Conservation (phyloP, 768 basidiomycete species). For the Amanita molliuscula region DNA sequence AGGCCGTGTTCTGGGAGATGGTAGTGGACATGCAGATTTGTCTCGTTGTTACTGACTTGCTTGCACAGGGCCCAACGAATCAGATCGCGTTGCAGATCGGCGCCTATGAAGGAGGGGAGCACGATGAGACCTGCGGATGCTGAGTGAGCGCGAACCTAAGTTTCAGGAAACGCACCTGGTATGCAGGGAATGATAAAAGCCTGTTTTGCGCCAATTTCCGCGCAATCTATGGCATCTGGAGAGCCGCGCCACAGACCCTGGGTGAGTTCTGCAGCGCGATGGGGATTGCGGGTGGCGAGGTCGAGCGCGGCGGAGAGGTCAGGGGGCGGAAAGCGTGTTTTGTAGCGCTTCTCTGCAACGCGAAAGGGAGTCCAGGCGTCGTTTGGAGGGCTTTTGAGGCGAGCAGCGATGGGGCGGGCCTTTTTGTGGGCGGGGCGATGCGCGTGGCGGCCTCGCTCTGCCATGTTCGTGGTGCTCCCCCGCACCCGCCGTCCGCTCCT, state of each 20-base stretch:
- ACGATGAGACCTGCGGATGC: constrained; percentile 63
- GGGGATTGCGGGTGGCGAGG: constrained; percentile 36
- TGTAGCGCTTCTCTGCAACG: constrained; percentile 71
- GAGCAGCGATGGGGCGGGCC: constrained; percentile 44
- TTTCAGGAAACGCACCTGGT: constrained; percentile 35
- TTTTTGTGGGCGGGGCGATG: constrained; percentile 39
- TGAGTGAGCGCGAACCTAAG: not conserved
- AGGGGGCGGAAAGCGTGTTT: constrained; percentile 68
- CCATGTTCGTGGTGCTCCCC: constrained; percentile 74
- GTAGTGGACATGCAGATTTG: constrained; percentile 87
- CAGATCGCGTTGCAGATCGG: constrained; percentile 53
- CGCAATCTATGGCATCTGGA: constrained; percentile 23
- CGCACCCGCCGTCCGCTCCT: constrained; percentile 35
- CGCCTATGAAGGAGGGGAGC: constrained; percentile 63
- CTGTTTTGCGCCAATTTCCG: constrained; percentile 18
- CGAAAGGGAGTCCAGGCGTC: constrained; percentile 70
- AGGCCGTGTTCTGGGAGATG: constrained; percentile 61
- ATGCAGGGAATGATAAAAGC: constrained; percentile 41
- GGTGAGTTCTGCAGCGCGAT: constrained; percentile 29
- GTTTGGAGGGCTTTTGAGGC: constrained; percentile 38
- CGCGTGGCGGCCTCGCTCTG: not conserved
- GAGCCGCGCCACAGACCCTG: constrained; percentile 39
- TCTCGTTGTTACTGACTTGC: constrained; percentile 74
- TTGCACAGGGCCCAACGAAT: constrained; percentile 63
- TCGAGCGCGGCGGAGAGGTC: constrained; percentile 65